phyloP scores from a whole-genome alignment of 1,284 basidiomycete species.

The Cryptococcus amylolentus region DNA sequence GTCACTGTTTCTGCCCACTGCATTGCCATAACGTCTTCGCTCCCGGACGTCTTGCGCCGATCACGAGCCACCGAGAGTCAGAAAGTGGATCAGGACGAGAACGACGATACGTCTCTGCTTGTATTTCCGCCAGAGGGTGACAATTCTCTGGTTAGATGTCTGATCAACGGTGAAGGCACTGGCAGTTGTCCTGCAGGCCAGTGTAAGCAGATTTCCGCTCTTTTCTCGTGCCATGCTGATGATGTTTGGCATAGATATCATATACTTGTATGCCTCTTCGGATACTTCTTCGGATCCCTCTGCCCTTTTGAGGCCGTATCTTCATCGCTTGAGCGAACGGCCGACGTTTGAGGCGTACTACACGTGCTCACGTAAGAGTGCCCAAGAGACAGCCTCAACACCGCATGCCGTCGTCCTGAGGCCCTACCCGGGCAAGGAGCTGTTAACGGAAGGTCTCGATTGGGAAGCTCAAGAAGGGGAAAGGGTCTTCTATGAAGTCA shows the following conservation, averaged over 20 bases:
- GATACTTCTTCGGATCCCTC: background rate
- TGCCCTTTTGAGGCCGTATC: slow-evolving; percentile 24
- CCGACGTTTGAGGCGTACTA: slow-evolving; percentile 33
- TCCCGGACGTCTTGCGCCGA: slow-evolving; percentile 27
- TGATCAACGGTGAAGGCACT: slow-evolving; percentile 78
- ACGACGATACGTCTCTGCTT: slow-evolving; percentile 67
- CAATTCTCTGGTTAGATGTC: slow-evolving; percentile 59
- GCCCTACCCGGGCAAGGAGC: slow-evolving; percentile 30
- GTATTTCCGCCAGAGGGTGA: slow-evolving; percentile 74
- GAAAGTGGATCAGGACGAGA: slow-evolving; percentile 28
- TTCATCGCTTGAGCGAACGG: slow-evolving; percentile 18
- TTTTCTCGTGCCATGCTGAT: background rate
- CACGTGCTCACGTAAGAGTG: slow-evolving; percentile 11
- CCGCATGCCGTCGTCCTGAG: slow-evolving; percentile 20
- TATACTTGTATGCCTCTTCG: slow-evolving; percentile 42
- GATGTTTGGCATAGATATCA: slow-evolving; percentile 35
- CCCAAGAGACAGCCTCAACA: background rate
- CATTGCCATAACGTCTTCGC: slow-evolving; percentile 62
- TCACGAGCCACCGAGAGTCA: slow-evolving; percentile 4
- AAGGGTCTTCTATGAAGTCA: slow-evolving; percentile 29
- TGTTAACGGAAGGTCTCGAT: slow-evolving; percentile 42
- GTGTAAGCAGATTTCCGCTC: slow-evolving; percentile 57
- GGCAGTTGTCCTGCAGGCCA: slow-evolving; percentile 78
- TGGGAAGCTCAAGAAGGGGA: slow-evolving; percentile 41
- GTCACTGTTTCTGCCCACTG: slow-evolving; percentile 55